These are phyloP conservation scores for Starmerella asiatica DNA, from an alignment of 805 yeast species.

Conservation along the genomic window DNA sequence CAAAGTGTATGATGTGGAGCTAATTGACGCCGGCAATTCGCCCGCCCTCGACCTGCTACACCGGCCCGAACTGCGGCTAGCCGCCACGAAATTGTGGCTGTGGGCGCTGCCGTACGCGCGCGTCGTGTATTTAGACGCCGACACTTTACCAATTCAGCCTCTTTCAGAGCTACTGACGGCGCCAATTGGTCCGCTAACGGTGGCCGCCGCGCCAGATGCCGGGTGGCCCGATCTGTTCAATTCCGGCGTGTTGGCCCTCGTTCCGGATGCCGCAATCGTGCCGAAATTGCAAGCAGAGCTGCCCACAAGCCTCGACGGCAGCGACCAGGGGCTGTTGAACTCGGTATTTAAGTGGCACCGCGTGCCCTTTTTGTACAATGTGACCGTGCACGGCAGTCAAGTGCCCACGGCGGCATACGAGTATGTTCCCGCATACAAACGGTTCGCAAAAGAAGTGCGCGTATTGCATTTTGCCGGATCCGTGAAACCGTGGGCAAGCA, in stretches of 20 bases:
- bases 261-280: slow-evolving; percentile 38
- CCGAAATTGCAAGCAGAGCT: slow-evolving; percentile 29
- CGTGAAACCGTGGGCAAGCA: slow-evolving; percentile 29
- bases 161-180: slow-evolving; percentile 21
- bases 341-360: slow-evolving; percentile 48
- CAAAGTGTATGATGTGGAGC: slow-evolving; percentile 22
- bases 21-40: slow-evolving; percentile 21
- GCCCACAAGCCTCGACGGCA: slow-evolving; percentile 59
- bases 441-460: slow-evolving; percentile 35
- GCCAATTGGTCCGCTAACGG: slow-evolving; percentile 4
- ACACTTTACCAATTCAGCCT: slow-evolving; percentile 34
- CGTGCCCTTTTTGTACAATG: slow-evolving; percentile 72
- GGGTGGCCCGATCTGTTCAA: slow-evolving; percentile 90
- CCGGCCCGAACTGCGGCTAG: slow-evolving; percentile 37
- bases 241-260: slow-evolving; percentile 55
- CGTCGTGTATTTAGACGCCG: slow-evolving; percentile 42
- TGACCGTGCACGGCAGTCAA: slow-evolving; percentile 43
- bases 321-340: slow-evolving; percentile 83
- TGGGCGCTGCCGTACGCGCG: slow-evolving; percentile 37
- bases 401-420: slow-evolving; percentile 38
- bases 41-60: slow-evolving; percentile 27
- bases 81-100: slow-evolving; percentile 41
- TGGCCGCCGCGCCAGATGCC: slow-evolving; percentile 54
- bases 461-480: slow-evolving; percentile 31
- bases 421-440: slow-evolving; percentile 53